These are phyloP conservation scores for Lophiotrema nucula DNA, from an alignment of 495 filamentous ascomycete species.

Conservation along the genomic window DNA sequence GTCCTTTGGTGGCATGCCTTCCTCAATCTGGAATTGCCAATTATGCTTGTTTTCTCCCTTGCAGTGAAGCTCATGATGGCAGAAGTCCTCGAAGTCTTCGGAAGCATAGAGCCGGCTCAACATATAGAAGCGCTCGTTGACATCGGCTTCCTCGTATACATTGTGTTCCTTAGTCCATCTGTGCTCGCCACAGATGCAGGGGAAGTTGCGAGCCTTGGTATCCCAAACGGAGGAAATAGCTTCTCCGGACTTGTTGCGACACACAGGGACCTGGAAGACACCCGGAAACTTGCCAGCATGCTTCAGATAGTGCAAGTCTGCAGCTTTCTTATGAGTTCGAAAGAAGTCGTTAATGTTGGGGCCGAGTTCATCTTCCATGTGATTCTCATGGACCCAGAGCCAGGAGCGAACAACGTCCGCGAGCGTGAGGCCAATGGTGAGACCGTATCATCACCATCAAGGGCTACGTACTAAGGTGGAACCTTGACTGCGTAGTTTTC, in stretches of 20 bases:
- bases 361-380: not conserved
- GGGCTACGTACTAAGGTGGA: no score
- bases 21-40: not conserved
- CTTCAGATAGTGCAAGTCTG: not conserved
- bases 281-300: not conserved
- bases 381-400: constrained; percentile 3
- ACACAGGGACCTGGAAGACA: constrained; percentile 1
- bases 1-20: not conserved
- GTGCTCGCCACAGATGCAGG: constrained; percentile 20
- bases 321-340: not conserved
- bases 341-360: not conserved
- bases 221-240: constrained; percentile 1
- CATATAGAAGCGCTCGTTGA: not conserved
- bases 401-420: constrained; percentile 5
- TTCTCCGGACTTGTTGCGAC: constrained; percentile 10
- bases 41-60: not conserved
- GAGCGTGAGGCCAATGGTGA: not conserved
- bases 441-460: no score
- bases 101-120: not conserved
- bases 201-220: constrained; percentile 7
- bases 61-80: not conserved
- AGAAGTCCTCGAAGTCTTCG: constrained; percentile 13
- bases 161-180: not conserved
- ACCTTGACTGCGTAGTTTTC: no score
- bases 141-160: not conserved